These are phyloP conservation scores for Solanum peruvianum DNA, from an alignment of 257 asterid species.

Conservation along the genomic window DNA sequence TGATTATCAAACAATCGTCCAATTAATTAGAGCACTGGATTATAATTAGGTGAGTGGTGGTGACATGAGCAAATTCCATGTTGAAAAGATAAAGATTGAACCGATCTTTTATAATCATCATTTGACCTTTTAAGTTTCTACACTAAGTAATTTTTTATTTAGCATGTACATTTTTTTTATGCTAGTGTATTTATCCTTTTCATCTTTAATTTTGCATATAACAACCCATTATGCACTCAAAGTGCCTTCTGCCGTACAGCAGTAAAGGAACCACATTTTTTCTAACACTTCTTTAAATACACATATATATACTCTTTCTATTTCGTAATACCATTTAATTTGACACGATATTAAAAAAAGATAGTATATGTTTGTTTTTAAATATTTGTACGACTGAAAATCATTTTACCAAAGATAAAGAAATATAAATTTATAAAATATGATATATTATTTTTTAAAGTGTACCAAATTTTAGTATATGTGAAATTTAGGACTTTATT, in stretches of 20 bases:
- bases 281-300: background rate
- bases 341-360: fast-evolving
- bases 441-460: no score
- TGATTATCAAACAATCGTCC: background rate
- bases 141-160: background rate
- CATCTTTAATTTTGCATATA: background rate
- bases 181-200: background rate
- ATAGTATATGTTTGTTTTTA: no score
- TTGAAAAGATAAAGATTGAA: background rate
- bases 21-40: background rate
- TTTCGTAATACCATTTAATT: fast-evolving
- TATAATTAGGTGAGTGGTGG: background rate
- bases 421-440: no score
- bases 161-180: background rate
- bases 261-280: background rate
- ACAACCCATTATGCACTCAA: background rate
- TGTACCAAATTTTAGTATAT: background rate
- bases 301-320: no score
- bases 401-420: no score
- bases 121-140: background rate
- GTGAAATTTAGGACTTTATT: background rate
- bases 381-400: no score
- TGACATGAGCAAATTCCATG: background rate
- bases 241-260: background rate
- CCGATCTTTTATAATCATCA: background rate